A percentile compares a stretch with the other conserved stretches of the same genome.
phyloP scores from a whole-genome alignment of 768 basidiomycete genomes.

The Tricholoma furcatifolium region DNA sequence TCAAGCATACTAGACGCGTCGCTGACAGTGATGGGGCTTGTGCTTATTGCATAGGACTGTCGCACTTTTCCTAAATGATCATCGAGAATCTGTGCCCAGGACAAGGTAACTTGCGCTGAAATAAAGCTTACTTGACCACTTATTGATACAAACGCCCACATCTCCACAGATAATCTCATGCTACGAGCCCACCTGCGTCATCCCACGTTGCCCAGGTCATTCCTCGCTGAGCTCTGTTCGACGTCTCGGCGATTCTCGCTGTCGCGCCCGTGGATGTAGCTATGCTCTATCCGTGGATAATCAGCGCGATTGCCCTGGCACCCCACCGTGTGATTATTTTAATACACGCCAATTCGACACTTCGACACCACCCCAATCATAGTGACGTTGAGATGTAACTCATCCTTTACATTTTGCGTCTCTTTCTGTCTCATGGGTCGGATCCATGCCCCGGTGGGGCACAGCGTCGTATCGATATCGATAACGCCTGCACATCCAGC shows the following conservation, averaged over 20 bases:
- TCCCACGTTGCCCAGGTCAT: neutral
- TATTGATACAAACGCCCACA: too few relatives aligned
- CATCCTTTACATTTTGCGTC: conserved; percentile 2
- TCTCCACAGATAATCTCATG: neutral
- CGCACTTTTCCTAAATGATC: too few relatives aligned
- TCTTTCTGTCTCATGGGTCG: neutral
- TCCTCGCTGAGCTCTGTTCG: neutral
- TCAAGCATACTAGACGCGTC: too few relatives aligned
- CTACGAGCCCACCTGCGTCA: neutral
- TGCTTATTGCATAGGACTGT: too few relatives aligned
- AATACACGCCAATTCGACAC: neutral
- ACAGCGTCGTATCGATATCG: neutral
- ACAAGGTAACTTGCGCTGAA: neutral
- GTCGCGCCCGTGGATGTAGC: conserved; percentile 1
- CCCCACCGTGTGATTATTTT: neutral
- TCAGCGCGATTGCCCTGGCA: neutral
- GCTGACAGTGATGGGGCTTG: too few relatives aligned
- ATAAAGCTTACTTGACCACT: too few relatives aligned
- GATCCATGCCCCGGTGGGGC: neutral
- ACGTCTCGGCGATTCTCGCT: conserved; percentile 1
- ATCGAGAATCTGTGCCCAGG: too few relatives aligned
- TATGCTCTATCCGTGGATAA: neutral
- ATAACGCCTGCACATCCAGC: neutral
- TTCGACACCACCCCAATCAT: neutral
- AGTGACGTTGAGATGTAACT: conserved; percentile 7